Evolutionary conservation across 768 basidiomycete species (phyloP).

Genomic region (Pleurotus tuber-regium): DNA sequence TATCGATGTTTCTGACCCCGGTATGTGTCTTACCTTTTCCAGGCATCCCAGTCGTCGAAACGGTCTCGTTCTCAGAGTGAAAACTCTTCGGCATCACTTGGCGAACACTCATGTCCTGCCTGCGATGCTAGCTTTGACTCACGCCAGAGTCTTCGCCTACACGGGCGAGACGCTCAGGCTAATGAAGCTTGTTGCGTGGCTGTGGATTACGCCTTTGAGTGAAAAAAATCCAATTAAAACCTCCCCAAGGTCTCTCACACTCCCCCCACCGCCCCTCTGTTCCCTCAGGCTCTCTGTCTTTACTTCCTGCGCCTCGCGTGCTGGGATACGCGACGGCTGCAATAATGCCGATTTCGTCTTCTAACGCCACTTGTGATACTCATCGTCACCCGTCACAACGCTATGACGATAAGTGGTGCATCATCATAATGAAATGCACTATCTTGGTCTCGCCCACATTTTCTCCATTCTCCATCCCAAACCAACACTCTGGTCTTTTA

Average conservation of each 20-base stretch:
- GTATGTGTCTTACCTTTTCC: too few species aligned
- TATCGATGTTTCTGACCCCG: not conserved
- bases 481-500: conserved; percentile 15
- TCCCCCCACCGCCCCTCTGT: not conserved
- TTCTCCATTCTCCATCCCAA: not conserved
- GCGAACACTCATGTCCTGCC: conserved; percentile 67
- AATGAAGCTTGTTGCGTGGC: conserved; percentile 72
- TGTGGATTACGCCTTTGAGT: conserved; percentile 74
- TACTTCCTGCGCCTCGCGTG: conserved; percentile 1
- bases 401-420: conserved; percentile 8
- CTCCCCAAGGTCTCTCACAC: conserved; percentile 3
- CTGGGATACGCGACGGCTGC: conserved; percentile 9
- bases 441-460: not conserved
- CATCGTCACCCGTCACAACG: conserved; percentile 3
- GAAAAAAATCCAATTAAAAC: conserved; percentile 8
- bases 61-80: conserved; percentile 43
- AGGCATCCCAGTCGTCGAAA: conserved; percentile 57
- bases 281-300: not conserved
- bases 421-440: not conserved
- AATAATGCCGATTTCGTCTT: conserved; percentile 9
- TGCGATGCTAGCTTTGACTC: conserved; percentile 69
- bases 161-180: conserved; percentile 50
- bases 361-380: conserved; percentile 8
- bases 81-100: conserved; percentile 29
- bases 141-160: conserved; percentile 55